Conservation (phyloP, 495 filamentous ascomycete species). For the Daldinia loculata region DNA sequence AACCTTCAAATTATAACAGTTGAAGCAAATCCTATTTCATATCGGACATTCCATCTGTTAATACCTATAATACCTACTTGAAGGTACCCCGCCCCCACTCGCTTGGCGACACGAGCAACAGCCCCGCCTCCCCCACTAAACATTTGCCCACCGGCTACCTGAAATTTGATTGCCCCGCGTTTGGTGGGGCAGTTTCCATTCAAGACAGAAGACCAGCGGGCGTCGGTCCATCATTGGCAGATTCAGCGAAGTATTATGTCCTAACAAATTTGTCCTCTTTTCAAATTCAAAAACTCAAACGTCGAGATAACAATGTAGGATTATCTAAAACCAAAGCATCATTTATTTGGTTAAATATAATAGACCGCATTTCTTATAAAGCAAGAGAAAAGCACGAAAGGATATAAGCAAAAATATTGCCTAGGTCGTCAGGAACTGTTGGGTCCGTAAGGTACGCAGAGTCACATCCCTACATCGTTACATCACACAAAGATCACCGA, state of each 20-base stretch:
- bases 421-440: neutral
- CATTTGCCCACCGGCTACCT: slow-evolving; percentile 11
- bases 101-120: slow-evolving; percentile 2
- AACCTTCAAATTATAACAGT: neutral
- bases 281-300: neutral
- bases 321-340: neutral
- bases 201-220: slow-evolving; percentile 4
- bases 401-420: neutral
- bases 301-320: neutral
- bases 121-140: slow-evolving; percentile 26
- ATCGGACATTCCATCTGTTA: neutral
- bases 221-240: slow-evolving; percentile 33
- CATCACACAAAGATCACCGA: slow-evolving; percentile 21
- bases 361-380: neutral
- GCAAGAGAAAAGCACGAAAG: neutral
- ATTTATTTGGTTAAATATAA: slow-evolving; percentile 25
- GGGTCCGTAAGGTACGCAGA: slow-evolving; percentile 22
- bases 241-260: slow-evolving; percentile 11
- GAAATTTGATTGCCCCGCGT: slow-evolving; percentile 35
- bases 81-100: slow-evolving; percentile 37
- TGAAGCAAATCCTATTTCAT: neutral
- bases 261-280: slow-evolving; percentile 8
- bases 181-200: slow-evolving; percentile 15
- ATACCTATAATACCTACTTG: neutral
- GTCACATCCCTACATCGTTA: slow-evolving; percentile 1